Evolutionary conservation across 805 yeast genomes (phyloP), one percentile per base, ranked within the genome.

Genomic region (Candida tallmaniae): DNA sequence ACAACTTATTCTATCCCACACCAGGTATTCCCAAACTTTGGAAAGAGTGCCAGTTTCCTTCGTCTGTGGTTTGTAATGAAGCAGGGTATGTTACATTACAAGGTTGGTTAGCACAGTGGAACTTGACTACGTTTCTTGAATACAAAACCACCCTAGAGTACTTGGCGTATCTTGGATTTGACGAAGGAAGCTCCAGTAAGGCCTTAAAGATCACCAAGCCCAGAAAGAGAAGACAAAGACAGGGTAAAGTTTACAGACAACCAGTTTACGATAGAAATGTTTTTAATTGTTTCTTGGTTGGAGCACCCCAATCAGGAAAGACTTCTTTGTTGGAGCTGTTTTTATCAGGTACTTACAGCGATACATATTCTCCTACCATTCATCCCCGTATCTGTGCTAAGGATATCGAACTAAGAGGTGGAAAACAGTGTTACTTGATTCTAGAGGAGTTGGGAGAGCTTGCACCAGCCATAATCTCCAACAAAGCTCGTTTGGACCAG

Each of bases 21-120:
- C 97, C 98, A 0, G 97, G 97, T 0, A 69, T 88, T 1, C 99
- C 99, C 0, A 70, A 69, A 37, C 65, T 83, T 6, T 93, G 99
- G 99, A 68, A 70, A 23, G 88, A 84, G 10, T 73, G 85, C 0
- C 80, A 80, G 44, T 93, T 93, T 51, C 99, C 99, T 0, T 66
- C 73, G 17, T 77, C 95, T 1, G 85, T 95, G 8, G 96, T 90
- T 2, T 76, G 95, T 34, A 89, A 88, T 52, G 96, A 88, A 44
- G 80, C 79, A 42, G 97, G 96, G 0, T 74, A 78, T 52, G 88
- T 93, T 4, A 87, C 97, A 0, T 59, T 93, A 18, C 98, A 94
- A 61, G 98, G 99, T 3, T 93, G 99, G 99, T 62, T 93, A 24
- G 98, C 98, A 0, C 97, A 90, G 51, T 93, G 99, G 99, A 82